These are phyloP conservation scores for Fusarium camptoceras DNA, from an alignment of 2,329 filamentous ascomycete species.

Conservation along the genomic window DNA sequence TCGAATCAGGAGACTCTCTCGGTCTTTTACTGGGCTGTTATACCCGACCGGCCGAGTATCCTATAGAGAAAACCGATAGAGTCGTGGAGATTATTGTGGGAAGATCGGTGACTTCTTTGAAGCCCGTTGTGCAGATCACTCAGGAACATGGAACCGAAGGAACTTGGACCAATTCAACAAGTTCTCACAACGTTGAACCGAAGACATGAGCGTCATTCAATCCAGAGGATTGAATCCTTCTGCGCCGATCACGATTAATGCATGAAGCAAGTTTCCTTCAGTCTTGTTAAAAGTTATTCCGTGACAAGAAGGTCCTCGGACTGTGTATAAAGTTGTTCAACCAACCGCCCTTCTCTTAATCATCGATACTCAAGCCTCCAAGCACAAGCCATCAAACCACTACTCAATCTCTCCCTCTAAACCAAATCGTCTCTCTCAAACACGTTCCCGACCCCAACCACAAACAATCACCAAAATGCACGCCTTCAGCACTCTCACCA, in stretches of 20 bases:
- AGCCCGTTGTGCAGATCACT: neutral
- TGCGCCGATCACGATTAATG: neutral
- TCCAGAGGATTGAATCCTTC: neutral
- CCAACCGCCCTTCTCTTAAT: neutral
- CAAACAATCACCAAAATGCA: conserved; percentile 5
- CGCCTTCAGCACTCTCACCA: conserved; percentile 9
- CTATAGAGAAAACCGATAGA: neutral
- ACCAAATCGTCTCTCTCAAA: neutral
- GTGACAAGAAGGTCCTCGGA: neutral
- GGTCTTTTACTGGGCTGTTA: neutral
- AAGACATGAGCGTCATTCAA: neutral
- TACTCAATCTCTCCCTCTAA: neutral
- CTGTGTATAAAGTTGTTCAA: neutral
- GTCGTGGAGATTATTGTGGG: neutral
- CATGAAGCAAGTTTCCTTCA: neutral
- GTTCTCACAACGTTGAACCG: neutral
- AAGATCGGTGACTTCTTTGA: neutral
- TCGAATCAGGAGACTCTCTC: neutral
- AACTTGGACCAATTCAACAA: neutral
- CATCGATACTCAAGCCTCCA: neutral
- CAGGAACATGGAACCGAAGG: neutral
- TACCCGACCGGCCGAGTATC: neutral
- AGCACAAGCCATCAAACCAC: neutral
- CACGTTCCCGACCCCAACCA: neutral
- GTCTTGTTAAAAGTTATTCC: neutral